Evolutionary conservation across 1,139 yeast species (phyloP), one percentile per base, ranked within the genome.

Genomic region (Candida sp.): DNA sequence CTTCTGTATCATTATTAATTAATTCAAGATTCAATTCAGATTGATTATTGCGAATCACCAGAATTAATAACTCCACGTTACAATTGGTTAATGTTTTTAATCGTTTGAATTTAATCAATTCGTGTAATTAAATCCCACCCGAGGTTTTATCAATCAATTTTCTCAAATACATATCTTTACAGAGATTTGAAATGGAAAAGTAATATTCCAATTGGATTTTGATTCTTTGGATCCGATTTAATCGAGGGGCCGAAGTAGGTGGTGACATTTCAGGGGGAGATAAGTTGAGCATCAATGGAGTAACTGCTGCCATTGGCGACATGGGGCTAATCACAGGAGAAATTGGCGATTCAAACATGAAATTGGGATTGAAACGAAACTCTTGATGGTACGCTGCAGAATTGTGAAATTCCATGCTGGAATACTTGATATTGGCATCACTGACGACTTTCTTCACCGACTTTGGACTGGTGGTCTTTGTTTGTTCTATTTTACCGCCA

Each of bases 121-220:
- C 50, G 9, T 38, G 27, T 33, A 62, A 38, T 9, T 43, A 36
- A 5, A 63, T 52, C 0, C 50, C 49, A 2, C 68, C 68, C 37
- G 54, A 49, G 1, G 34, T 34, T 11, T 39, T 44, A 45, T 54
- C 46, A 41, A 63, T 55, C 40, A 58, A 46, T 1, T 55, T 49
- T 29, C 64, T 43, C 21, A 63, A 54, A 44, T 57, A 57, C 22
- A 44, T 45, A 43, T 63, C 68, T 39, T 57, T 59, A 45, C 57
- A 48, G 38, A 63, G 52, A 43, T 63, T 63, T 40, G 54, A 56
- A 2, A 57, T 48, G 4, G 66, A 63, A 38, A 63, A 61, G 45
- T 63, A 63, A 44, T 60, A 60, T 11, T 44, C 46, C 22, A 63
- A 42, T 44, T 61, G 66, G 12, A 46, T 35, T 35, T 46, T 50